phyloP scores from a whole-genome alignment of 2,329 filamentous ascomycete species.

The Fusarium pininemorale region DNA sequence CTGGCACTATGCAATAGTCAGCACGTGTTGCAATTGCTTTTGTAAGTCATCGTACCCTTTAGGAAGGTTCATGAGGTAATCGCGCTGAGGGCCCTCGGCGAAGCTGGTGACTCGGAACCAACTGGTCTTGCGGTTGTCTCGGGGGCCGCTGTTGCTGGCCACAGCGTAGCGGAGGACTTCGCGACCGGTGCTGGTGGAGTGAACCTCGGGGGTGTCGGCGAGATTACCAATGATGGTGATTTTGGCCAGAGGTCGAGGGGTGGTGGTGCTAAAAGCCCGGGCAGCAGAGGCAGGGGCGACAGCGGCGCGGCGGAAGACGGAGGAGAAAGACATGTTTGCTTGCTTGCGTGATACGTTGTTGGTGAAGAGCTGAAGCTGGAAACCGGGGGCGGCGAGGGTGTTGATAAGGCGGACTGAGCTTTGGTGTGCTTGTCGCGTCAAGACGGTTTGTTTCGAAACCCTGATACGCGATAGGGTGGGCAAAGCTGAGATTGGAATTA shows the following conservation, averaged over 20 bases:
- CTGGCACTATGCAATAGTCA: slow-evolving; percentile 66
- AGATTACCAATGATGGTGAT: slow-evolving; percentile 90
- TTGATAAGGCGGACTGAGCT: slow-evolving; percentile 15
- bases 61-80: slow-evolving; percentile 75
- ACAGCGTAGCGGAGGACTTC: slow-evolving; percentile 82
- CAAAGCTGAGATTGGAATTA: slow-evolving; percentile 22
- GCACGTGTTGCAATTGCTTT: neutral
- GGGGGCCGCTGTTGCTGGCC: slow-evolving; percentile 72
- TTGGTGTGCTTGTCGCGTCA: slow-evolving; percentile 29
- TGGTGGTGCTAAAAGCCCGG: slow-evolving; percentile 81
- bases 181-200: slow-evolving; percentile 72
- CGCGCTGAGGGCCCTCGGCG: slow-evolving; percentile 72
- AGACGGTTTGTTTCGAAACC: slow-evolving; percentile 10
- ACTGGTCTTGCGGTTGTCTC: slow-evolving; percentile 78
- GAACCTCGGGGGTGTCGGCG: slow-evolving; percentile 79
- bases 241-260: slow-evolving; percentile 73
- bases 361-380: slow-evolving; percentile 2
- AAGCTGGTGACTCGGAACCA: slow-evolving; percentile 89
- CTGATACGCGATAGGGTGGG: slow-evolving; percentile 31
- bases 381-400: neutral
- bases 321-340: slow-evolving; percentile 57
- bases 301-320: slow-evolving; percentile 63
- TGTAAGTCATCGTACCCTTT: slow-evolving; percentile 78
- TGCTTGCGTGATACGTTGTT: neutral
- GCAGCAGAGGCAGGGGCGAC: slow-evolving; percentile 57